Evolutionary conservation across 2,329 filamentous ascomycete species (phyloP).

Genomic region (Botrytis tulipae): DNA sequence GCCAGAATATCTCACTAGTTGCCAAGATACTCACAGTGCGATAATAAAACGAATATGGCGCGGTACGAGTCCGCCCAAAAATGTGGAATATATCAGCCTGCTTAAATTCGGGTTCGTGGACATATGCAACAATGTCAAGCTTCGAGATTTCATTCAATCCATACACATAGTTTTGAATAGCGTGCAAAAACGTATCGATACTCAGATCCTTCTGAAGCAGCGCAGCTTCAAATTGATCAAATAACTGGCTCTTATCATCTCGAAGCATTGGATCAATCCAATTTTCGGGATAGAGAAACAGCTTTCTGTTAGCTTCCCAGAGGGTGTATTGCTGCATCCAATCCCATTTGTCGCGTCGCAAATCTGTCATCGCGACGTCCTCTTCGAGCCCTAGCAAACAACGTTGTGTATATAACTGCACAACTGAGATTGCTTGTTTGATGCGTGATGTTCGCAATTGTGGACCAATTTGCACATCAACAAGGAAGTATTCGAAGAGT

Average conservation of each 20-base stretch:
- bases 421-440: conserved; percentile 38
- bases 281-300: conserved; percentile 41
- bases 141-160: not conserved
- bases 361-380: not conserved
- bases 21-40: not conserved
- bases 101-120: not conserved
- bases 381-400: conserved; percentile 38
- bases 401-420: conserved; percentile 39
- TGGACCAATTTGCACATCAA: conserved; percentile 39
- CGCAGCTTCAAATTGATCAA: conserved; percentile 30
- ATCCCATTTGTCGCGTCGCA: conserved; percentile 28
- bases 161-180: not conserved
- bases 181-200: not conserved
- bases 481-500: conserved; percentile 38
- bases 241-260: conserved; percentile 38
- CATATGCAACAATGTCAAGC: not conserved
- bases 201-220: not conserved
- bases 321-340: conserved; percentile 34
- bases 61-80: not conserved
- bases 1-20: not conserved
- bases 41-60: not conserved
- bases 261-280: conserved; percentile 38
- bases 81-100: not conserved
- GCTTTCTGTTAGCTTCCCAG: conserved; percentile 38
- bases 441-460: conserved; percentile 37